Evolutionary conservation across 1,139 yeast species (phyloP), one percentile per base, ranked within the genome.

Genomic region (Tardiomyces depauwii): DNA sequence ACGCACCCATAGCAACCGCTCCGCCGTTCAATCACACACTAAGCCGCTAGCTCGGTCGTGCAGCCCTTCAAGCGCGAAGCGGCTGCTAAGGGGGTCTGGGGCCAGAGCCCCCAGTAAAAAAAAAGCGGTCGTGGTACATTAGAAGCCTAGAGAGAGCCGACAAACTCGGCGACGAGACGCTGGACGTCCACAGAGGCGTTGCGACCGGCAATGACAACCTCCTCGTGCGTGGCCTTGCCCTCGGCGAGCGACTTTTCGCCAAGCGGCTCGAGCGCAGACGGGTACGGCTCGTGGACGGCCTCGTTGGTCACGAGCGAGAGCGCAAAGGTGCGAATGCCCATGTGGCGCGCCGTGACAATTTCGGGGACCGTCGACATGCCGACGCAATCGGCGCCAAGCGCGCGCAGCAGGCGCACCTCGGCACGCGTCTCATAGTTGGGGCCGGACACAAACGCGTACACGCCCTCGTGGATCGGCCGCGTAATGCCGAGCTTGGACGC

Each of bases 341-440:
- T 75, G 63, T 91, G 97, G 59, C 96, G 80, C 2, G 96, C 97
- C 13, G 86, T 82, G 53, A 88, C 78, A 2, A 87, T 95, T 64
- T 91, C 98, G 0, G 98, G 96, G 33, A 89, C 96, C 0, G 97
- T 91, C 49, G 95, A 84, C 98, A 91, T 91, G 2, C 98, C 98
- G 5, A 89, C 97, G 0, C 94, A 86, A 64, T 91, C 96, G 43
- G 88, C 96, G 7, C 97, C 97, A 42, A 84, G 56, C 11, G 70
- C 56, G 51, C 78, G 67, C 42, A 89, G 70, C 73, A 81, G 73
- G 49, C 95, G 72, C n/a, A 83, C 83, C 65, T 91, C 97, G 0
- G 97, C 96, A 55, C 96, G 73, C 7, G 89, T 77, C 66, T 91
- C 98, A 62, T 82, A 91, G 1, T 96, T 86, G 2, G 98, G 97